phyloP scores from a whole-genome alignment of 345 rosid genomes.

The Erysimum cheiranthoides region DNA sequence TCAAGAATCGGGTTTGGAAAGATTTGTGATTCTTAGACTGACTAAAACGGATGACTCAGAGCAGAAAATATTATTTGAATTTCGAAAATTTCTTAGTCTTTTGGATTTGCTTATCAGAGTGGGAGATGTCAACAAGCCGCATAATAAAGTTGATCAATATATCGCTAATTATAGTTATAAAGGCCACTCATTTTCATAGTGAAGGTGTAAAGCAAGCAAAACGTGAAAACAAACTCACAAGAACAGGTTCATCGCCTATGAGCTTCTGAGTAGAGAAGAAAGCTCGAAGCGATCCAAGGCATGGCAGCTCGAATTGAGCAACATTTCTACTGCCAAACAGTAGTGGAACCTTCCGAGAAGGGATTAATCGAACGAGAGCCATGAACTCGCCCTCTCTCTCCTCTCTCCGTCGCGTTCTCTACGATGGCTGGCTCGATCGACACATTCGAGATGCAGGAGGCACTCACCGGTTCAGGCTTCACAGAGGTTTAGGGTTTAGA shows the following conservation, averaged over 20 bases:
- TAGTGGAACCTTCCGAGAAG: constrained; percentile 25
- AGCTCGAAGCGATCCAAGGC: constrained; percentile 47
- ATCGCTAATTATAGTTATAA: background rate
- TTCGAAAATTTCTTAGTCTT: background rate
- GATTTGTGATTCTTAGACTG: background rate
- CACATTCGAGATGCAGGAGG: constrained; percentile 7
- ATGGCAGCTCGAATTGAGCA: constrained; percentile 41
- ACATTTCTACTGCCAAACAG: constrained; percentile 23
- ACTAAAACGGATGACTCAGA: background rate
- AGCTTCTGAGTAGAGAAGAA: constrained; percentile 64
- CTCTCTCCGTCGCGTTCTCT: background rate
- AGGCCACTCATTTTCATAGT: background rate
- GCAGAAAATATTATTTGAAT: background rate
- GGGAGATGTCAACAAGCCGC: background rate
- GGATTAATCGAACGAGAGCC: constrained; percentile 32
- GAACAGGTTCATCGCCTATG: constrained; percentile 71
- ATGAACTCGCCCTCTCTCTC: constrained; percentile 8
- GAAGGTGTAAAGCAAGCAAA: no score
- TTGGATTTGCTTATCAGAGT: background rate
- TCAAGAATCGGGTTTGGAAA: background rate
- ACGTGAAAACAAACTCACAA: constrained; percentile 52
- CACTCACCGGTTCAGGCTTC: constrained; percentile 35
- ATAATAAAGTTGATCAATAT: background rate
- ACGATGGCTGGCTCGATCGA: constrained; percentile 16
- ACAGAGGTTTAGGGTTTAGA: constrained; percentile 46